Percentiles rank a stretch among this genome's conserved stretches.
Conservation (phyloP, 202 grass and related monocot genomes). For the Cymbopogon flexuosus region DNA sequence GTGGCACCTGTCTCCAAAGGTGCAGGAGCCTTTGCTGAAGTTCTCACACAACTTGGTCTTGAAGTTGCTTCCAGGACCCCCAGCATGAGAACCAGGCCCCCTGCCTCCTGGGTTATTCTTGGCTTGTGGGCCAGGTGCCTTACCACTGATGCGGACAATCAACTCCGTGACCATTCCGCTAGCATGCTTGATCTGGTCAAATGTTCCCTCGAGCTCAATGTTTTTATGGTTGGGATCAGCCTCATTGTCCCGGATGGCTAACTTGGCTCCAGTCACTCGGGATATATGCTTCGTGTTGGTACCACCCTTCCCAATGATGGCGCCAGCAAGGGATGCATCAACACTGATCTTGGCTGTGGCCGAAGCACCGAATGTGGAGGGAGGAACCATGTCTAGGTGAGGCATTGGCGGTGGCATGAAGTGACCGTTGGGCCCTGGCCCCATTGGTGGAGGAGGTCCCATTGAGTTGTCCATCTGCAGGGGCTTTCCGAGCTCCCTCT, state of each 20-base stretch:
- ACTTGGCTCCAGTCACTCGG: conserved; percentile 64
- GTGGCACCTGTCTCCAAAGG: conserved; percentile 85
- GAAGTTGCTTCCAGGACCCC: conserved; percentile 54
- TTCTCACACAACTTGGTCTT: conserved; percentile 92
- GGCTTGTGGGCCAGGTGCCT: conserved; percentile 24
- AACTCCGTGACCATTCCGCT: conserved; percentile 77
- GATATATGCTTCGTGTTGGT: conserved; percentile 89
- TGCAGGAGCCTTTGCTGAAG: conserved; percentile 76
- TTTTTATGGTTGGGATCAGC: conserved; percentile 69
- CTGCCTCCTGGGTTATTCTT: conserved; percentile 39
- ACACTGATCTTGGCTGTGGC: conserved; percentile 91
- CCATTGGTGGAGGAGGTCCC: conserved; percentile 46
- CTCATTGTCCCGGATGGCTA: conserved; percentile 80
- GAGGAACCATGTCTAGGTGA: conserved; percentile 38
- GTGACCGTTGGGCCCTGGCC: conserved; percentile 36
- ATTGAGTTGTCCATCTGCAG: conserved; percentile 39
- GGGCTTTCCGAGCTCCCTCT: conserved; percentile 74
- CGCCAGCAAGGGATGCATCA: conserved; percentile 74
- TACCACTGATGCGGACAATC: conserved; percentile 60
- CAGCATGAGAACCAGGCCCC: conserved; percentile 11
- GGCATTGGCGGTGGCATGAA: conserved; percentile 41
- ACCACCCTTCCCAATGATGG: conserved; percentile 85
- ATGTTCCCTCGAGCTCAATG: conserved; percentile 84
- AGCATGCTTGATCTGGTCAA: conserved; percentile 90
- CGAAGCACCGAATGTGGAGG: conserved; percentile 71